Evolutionary conservation across 75 land plant species (phyloP), one percentile per base, ranked within the genome.

Genomic region (Cupressus sempervirens): DNA sequence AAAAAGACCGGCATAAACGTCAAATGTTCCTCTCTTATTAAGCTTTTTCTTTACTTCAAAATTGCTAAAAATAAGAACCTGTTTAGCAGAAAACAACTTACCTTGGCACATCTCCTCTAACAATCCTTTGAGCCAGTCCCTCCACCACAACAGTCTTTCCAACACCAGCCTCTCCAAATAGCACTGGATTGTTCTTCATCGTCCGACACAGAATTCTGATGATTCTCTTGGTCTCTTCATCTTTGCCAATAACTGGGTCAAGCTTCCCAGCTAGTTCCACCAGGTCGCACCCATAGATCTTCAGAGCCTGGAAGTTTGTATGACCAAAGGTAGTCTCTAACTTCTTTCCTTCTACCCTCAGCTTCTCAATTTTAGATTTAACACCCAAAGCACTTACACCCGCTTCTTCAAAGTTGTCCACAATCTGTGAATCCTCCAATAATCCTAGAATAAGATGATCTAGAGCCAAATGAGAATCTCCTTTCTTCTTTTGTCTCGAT

Each of bases 111-210:
- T 98, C 99, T 1, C 99, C 97, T 29, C 97, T 83, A 5, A 98
- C 93, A 65, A 98, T 96, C 67, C 99, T 88, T 85, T 98, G 99
- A 15, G 98, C 99, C 38, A 97, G 83, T 0, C 99, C 99, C 80
- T 97, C 99, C 11, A 96, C 99, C 23, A 97, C 99, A 16, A 98
- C 99, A 11, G 99, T 97, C 80, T 97, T 97, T 16, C 99, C 99
- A 48, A 97, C 99, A 2, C 99, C 99, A 23, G 99, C 98, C 85
- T 97, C 99, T 36, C 99, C 99, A 86, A 97, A 96, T 10, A 97
- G 87, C 52, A 97, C 99, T 0, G 99, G 99, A 79, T 97, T 97
- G 91, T 97, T 97, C 90, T 97, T 97, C 0, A 98, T 97, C 83
- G 98, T 86, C 83, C 99, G 87, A 20, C 95, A 97, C 14, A 97